Conservation (phyloP, 164 flowering plant species). For the Vitis amurensis region DNA sequence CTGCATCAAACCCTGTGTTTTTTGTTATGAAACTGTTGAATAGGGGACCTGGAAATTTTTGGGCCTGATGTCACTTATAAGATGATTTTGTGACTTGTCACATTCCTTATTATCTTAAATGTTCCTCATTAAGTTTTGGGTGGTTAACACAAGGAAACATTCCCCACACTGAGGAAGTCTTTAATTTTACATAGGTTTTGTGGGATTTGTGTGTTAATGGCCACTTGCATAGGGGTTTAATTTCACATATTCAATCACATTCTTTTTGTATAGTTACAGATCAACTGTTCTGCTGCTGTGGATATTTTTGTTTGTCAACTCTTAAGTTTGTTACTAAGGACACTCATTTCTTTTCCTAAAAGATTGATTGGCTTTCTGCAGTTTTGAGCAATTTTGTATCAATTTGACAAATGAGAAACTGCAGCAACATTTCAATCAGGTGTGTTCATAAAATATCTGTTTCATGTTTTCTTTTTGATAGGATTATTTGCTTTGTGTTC, state of each 20-base stretch:
- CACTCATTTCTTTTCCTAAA: not conserved
- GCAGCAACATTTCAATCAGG: constrained; percentile 70
- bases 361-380: constrained; percentile 19
- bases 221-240: not conserved
- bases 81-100: not conserved
- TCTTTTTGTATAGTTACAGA: not conserved
- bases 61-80: not conserved
- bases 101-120: not conserved
- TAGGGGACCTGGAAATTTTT: not conserved
- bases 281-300: not conserved
- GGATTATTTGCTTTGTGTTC: not conserved
- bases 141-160: not conserved
- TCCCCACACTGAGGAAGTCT: not conserved
- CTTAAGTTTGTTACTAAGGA: not conserved
- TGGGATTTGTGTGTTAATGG: not conserved
- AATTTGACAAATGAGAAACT: constrained; percentile 63
- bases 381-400: constrained; percentile 67
- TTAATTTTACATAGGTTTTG: not conserved
- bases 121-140: not conserved
- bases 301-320: not conserved
- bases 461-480: too few relatives aligned
- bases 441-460: constrained; percentile 1
- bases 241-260: not conserved
- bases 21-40: not conserved
- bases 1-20: constrained; percentile 7